phyloP scores from a whole-genome alignment of 148 eudicot genomes.

The Limonium bicolor region DNA sequence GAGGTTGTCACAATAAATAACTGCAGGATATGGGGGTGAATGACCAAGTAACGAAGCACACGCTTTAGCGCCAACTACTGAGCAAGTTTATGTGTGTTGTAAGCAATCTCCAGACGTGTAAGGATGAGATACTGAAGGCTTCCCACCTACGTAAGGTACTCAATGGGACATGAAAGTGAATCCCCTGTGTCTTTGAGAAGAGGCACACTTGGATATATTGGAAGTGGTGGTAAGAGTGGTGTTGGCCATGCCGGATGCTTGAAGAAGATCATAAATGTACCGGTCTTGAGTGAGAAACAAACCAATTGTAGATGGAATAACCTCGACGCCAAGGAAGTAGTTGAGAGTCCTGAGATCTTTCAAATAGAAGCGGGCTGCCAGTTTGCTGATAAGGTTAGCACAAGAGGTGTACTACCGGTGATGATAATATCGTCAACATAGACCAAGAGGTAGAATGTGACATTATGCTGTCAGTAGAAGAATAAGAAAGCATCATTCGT shows the following conservation, averaged over 20 bases:
- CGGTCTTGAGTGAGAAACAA: background rate
- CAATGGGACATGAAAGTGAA: background rate
- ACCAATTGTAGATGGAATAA: background rate
- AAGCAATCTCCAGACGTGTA: background rate
- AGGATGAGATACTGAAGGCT: background rate
- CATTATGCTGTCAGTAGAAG: background rate
- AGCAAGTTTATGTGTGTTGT: background rate
- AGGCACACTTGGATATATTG: background rate
- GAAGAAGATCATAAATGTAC: background rate
- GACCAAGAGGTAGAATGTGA: no score
- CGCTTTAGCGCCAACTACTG: background rate
- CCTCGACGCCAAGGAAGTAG: background rate
- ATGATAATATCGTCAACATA: no score
- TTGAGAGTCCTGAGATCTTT: background rate
- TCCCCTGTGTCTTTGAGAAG: background rate
- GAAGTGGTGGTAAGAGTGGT: background rate
- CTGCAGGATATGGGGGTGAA: background rate
- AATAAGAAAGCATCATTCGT: background rate
- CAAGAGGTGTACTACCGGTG: no score
- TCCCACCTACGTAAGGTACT: background rate
- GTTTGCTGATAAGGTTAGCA: no score
- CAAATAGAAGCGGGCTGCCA: background rate
- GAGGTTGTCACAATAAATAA: slow-evolving; percentile 1
- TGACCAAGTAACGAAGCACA: background rate
- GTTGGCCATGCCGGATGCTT: background rate